Conservation (phyloP, 2,329 filamentous ascomycete species). For the Diaporthe ilicicola region DNA sequence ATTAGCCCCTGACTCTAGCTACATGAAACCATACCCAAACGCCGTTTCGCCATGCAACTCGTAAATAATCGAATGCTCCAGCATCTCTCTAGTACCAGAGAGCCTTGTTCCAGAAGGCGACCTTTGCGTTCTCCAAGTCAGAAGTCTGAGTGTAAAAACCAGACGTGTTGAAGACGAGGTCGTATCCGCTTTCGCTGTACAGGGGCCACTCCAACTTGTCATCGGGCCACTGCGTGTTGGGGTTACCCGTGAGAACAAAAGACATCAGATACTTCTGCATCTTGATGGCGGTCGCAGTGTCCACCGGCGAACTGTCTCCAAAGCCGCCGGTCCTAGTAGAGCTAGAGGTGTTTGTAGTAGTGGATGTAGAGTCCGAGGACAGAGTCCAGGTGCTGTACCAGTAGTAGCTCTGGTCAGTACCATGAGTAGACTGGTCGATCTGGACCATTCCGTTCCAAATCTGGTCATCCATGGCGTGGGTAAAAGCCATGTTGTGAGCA, state of each 20-base stretch:
- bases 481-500: slow-evolving; percentile 45
- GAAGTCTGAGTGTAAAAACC: slow-evolving; percentile 41
- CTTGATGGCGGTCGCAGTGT: slow-evolving; percentile 38
- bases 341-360: slow-evolving; percentile 29
- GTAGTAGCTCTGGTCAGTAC: slow-evolving; percentile 48
- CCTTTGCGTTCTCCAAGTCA: slow-evolving; percentile 42
- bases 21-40: not conserved
- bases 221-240: slow-evolving; percentile 42
- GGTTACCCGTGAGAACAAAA: slow-evolving; percentile 42
- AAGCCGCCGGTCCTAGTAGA: slow-evolving; percentile 33
- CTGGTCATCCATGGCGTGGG: slow-evolving; percentile 45
- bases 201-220: slow-evolving; percentile 46
- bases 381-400: slow-evolving; percentile 42
- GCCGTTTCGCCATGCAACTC: slow-evolving; percentile 4
- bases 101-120: slow-evolving; percentile 45
- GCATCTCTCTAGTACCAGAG: slow-evolving; percentile 43
- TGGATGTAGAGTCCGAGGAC: slow-evolving; percentile 29
- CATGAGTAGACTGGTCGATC: slow-evolving; percentile 43
- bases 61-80: not conserved
- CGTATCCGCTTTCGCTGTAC: slow-evolving; percentile 39
- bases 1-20: not conserved
- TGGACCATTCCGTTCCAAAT: slow-evolving; percentile 47
- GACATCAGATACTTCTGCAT: slow-evolving; percentile 45
- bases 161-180: slow-evolving; percentile 45
- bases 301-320: slow-evolving; percentile 37